Conservation (phyloP, 2,329 filamentous ascomycete species). For the Rutstroemia sp. region DNA sequence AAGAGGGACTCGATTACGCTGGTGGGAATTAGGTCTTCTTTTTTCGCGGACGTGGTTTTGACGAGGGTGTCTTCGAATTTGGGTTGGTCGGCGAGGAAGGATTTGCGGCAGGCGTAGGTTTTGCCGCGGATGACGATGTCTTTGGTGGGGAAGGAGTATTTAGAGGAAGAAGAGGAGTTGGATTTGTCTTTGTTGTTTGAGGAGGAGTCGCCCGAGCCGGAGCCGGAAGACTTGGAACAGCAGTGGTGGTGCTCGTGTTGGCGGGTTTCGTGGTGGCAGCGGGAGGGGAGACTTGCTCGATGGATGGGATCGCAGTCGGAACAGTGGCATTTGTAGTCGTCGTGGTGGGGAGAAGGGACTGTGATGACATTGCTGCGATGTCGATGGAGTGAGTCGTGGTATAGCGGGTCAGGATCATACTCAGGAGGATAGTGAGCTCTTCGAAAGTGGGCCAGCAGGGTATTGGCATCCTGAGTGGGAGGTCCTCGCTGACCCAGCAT, state of each 20-base stretch:
- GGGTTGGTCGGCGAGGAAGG: constrained; percentile 18
- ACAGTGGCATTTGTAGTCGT: neutral
- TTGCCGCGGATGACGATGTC: constrained; percentile 23
- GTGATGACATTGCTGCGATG: neutral
- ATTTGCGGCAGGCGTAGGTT: constrained; percentile 18
- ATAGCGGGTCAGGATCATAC: neutral
- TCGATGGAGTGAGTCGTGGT: neutral
- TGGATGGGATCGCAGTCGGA: neutral
- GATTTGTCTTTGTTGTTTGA: neutral
- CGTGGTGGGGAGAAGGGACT: neutral
- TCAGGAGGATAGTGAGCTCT: neutral
- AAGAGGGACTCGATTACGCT: constrained; percentile 20
- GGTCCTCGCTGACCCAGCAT: neutral
- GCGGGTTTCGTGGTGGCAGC: neutral
- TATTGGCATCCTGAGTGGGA: neutral
- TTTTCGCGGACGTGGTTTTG: constrained; percentile 23
- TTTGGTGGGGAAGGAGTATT: constrained; percentile 20
- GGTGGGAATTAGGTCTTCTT: constrained; percentile 18
- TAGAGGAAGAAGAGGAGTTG: neutral
- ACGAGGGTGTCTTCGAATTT: constrained; percentile 24
- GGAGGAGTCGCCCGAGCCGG: neutral
- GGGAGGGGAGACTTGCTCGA: neutral
- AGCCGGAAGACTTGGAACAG: neutral
- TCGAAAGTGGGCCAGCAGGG: neutral
- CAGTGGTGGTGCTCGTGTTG: constrained; percentile 2